Evolutionary conservation across 2,329 filamentous ascomycete species (phyloP), one percentile per base, ranked within the genome.

Genomic region (Trichophyton simii): DNA sequence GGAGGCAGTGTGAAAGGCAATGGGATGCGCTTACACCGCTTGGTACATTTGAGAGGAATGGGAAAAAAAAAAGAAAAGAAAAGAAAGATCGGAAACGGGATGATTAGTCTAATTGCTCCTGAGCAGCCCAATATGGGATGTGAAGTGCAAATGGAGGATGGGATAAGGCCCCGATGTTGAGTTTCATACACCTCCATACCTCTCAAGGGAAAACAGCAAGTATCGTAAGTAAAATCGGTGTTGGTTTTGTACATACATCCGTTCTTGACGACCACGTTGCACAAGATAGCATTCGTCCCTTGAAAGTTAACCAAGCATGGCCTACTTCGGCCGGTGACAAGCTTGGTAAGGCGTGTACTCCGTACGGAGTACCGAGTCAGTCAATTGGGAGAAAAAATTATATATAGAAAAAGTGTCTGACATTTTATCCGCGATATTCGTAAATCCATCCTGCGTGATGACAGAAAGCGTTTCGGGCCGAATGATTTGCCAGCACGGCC

Each of bases 351-450:
- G 34, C 34, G 34, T 38, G 34, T 13, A 1, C 28, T 31, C 28
- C 28, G 6, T 31, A 31, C 28, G 28, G 28, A 31, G 28, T 31
- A 38, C 34, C 9, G 34, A 38, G 22, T 25, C 11, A 28, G 50
- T 31, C 22, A 7, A 22, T 25, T 5, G 8, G 20, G 7, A 1
- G 5, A 11, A 28, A 31, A 28, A 54, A 31, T 13, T 54, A 54
- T 54, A 54, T 54, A 54, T 54, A 54, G 50, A 54, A 54, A 54
- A 34, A 25, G 31, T 54, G 50, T 54, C 50, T 54, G 50, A 54
- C 50, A 7, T 18, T 54, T 11, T 11, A 20, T 22, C 22, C 50
- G 50, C 50, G 22, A 22, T 25, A 54, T 13, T 54, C 50, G 22
- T n/a, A 28, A 31, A 54, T 31, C 50, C 22, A 54, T 31, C 50